phyloP scores from a whole-genome alignment of 257 asterid genomes.

The Solanum habrochaites region DNA sequence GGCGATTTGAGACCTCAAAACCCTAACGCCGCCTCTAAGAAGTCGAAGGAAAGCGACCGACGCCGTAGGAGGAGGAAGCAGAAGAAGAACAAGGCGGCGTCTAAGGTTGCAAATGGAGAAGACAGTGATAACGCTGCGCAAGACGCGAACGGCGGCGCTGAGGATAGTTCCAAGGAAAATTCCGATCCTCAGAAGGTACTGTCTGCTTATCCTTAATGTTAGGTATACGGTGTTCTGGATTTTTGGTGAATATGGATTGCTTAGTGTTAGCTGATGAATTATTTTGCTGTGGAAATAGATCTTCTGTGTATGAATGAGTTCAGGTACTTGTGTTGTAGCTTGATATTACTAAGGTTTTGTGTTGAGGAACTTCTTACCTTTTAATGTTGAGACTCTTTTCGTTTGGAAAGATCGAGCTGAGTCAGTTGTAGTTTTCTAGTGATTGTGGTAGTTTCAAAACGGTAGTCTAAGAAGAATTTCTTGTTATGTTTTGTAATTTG shows the following conservation, averaged over 20 bases:
- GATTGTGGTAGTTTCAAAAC: neutral
- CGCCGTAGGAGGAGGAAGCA: slow-evolving; percentile 96
- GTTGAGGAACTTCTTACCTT: neutral
- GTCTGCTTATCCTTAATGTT: neutral
- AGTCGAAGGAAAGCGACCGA: slow-evolving; percentile 62
- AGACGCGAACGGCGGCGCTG: slow-evolving; percentile 32
- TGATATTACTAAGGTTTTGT: neutral
- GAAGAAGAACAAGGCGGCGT: slow-evolving; percentile 66
- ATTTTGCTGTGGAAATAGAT: neutral
- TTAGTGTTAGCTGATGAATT: neutral
- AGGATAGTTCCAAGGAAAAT: slow-evolving; percentile 55
- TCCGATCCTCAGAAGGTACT: slow-evolving; percentile 65
- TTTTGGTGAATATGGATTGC: neutral
- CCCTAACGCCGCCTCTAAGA: slow-evolving; percentile 31
- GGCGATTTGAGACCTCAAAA: slow-evolving; percentile 39
- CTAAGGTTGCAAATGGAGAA: slow-evolving; percentile 25
- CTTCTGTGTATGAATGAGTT: neutral
- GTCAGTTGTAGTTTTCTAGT: neutral
- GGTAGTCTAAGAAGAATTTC: neutral
- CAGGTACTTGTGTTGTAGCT: neutral
- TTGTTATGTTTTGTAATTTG: neutral
- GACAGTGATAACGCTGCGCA: slow-evolving; percentile 43
- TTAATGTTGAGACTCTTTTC: neutral
- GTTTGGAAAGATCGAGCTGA: neutral
- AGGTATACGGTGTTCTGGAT: neutral